phyloP scores from a whole-genome alignment of 2,329 filamentous ascomycete species.

The Alternaria sp. region DNA sequence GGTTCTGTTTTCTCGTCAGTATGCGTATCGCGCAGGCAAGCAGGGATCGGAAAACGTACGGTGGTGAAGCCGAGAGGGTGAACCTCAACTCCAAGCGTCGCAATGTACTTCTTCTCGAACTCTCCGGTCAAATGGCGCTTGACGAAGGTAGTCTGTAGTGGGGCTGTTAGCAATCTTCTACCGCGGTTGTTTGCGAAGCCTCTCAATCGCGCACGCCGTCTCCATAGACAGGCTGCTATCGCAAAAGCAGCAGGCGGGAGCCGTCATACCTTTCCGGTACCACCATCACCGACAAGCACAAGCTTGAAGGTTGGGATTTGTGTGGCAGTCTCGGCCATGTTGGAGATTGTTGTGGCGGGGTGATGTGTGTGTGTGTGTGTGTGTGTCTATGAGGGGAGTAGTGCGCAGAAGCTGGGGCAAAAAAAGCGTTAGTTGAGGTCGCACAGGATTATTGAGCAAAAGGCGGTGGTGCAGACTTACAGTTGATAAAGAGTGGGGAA shows the following conservation, averaged over 20 bases:
- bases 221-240: neutral
- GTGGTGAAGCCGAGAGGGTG: constrained; percentile 98
- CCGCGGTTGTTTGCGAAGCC: constrained; percentile 3
- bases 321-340: constrained; percentile 66
- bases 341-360: constrained; percentile 47
- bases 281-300: constrained; percentile 98
- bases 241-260: neutral
- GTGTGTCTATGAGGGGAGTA: constrained; percentile 19
- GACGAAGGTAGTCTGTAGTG: constrained; percentile 93
- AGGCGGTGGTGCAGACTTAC: constrained; percentile 33
- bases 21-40: constrained; percentile 21
- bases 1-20: constrained; percentile 68
- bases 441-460: constrained; percentile 20
- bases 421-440: constrained; percentile 29
- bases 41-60: constrained; percentile 67
- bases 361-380: constrained; percentile 33
- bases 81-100: constrained; percentile 98
- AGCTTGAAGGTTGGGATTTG: constrained; percentile 92
- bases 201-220: constrained; percentile 7
- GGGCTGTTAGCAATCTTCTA: constrained; percentile 34
- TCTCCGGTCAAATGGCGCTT: constrained; percentile 99
- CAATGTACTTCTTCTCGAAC: constrained; percentile 99
- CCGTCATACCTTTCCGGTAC: constrained; percentile 93
- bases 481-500: constrained; percentile 42
- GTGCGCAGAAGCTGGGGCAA: constrained; percentile 38